Conservation (phyloP, 345 rosid genomes). For the Hibiscus syriacus region DNA sequence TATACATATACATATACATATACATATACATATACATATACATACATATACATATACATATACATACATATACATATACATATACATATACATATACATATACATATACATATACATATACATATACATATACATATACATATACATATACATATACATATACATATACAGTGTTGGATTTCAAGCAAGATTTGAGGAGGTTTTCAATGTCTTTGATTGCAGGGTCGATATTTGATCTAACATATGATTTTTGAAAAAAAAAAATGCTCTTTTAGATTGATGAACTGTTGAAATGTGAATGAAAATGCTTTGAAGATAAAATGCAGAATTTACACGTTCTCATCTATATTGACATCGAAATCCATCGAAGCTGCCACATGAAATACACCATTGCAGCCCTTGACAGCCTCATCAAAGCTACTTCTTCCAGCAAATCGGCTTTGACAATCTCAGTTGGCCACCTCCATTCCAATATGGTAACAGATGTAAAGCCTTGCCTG, state of each 20-base stretch:
- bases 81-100: no score
- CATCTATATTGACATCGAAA: conserved; percentile 26
- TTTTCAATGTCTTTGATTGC: conserved; percentile 61
- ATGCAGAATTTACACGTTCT: conserved; percentile 28
- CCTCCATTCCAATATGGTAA: conserved; percentile 34
- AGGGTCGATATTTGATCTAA: conserved; percentile 46
- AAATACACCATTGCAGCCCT: conserved; percentile 69
- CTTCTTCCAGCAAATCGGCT: conserved; percentile 64
- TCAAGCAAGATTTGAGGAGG: conserved; percentile 63
- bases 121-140: no score
- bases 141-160: no score
- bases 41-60: no score
- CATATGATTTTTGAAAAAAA: conserved; percentile 38
- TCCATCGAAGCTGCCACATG: conserved; percentile 90
- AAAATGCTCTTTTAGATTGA: neutral
- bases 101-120: no score
- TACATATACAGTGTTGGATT: conserved; percentile 53
- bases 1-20: no score
- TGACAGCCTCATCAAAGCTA: conserved; percentile 78
- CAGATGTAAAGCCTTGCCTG: conserved; percentile 44
- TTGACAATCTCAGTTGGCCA: conserved; percentile 48
- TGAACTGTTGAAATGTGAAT: neutral
- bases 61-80: no score
- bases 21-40: no score
- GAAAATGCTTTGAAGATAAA: neutral